Conservation (phyloP, 257 asterid genomes). For the Gentiana straminea region DNA sequence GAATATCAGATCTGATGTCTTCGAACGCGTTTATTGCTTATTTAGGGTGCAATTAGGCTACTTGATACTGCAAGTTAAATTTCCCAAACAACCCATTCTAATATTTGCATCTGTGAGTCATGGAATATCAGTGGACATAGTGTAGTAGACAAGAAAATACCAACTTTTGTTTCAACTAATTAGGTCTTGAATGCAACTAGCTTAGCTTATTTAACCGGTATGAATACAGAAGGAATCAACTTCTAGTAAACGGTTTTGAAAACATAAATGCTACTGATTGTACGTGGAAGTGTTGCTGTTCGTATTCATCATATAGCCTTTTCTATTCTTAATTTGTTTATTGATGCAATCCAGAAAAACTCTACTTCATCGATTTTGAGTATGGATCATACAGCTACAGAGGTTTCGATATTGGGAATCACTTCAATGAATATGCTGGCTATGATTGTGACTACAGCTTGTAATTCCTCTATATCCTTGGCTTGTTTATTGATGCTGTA, state of each 20-base stretch:
- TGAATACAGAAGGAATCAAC: no score
- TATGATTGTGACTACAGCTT: conserved; percentile 84
- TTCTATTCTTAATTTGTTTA: conserved; percentile 11
- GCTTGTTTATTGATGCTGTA: conserved; percentile 4
- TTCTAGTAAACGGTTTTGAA: no score
- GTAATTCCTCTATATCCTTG: conserved; percentile 29
- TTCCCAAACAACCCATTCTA: no score
- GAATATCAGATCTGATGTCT: no score
- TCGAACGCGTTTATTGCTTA: no score
- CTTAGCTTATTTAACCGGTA: background rate
- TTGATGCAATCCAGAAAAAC: conserved; percentile 50
- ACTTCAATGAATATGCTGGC: conserved; percentile 98
- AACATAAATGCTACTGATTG: no score
- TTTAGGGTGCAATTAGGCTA: no score
- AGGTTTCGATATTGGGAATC: conserved; percentile 98
- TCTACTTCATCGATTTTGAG: conserved; percentile 94
- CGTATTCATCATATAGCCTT: background rate
- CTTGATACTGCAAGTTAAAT: no score
- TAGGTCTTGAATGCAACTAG: background rate
- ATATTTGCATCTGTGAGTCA: no score
- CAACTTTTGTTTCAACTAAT: background rate
- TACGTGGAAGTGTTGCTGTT: no score
- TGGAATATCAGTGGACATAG: background rate
- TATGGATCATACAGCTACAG: conserved; percentile 87
- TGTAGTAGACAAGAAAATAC: background rate